Evolutionary conservation across 768 basidiomycete species (phyloP).

Genomic region (Austroboletus eburneus): DNA sequence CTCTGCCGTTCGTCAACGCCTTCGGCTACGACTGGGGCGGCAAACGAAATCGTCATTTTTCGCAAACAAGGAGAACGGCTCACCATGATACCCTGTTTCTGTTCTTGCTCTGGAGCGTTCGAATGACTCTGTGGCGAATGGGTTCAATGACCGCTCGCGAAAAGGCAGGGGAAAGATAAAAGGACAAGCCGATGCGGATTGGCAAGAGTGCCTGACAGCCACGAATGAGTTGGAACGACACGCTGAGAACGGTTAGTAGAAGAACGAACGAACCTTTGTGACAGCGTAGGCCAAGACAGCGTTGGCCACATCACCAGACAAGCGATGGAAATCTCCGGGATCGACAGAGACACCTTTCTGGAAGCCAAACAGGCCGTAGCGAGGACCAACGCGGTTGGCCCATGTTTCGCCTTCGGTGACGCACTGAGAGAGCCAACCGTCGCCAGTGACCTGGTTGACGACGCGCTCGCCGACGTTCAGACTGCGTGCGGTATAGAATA

Average conservation of each 20-base stretch:
- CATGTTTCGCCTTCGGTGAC: slow-evolving; percentile 73
- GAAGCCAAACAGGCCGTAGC: slow-evolving; percentile 81
- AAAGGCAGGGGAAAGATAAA: slow-evolving; percentile 72
- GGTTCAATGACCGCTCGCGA: slow-evolving; percentile 67
- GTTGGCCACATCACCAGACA: slow-evolving; percentile 65
- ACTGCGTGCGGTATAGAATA: slow-evolving; percentile 67
- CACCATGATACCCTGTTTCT: slow-evolving; percentile 16
- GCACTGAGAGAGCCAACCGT: slow-evolving; percentile 54
- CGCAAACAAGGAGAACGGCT: slow-evolving; percentile 21
- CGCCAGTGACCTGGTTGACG: slow-evolving; percentile 35
- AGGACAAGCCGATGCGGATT: slow-evolving; percentile 62
- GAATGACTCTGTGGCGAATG: slow-evolving; percentile 33
- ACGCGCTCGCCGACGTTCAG: slow-evolving; percentile 67
- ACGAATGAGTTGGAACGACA: not conserved
- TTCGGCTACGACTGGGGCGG: slow-evolving; percentile 71
- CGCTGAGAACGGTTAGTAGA: not conserved
- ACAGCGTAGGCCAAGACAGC: slow-evolving; percentile 77
- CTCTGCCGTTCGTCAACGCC: slow-evolving; percentile 64
- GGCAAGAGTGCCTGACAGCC: slow-evolving; percentile 65
- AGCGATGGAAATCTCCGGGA: slow-evolving; percentile 2
- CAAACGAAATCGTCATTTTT: slow-evolving; percentile 58
- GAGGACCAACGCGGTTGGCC: slow-evolving; percentile 64
- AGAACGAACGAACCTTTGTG: slow-evolving; percentile 61
- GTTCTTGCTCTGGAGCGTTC: slow-evolving; percentile 14
- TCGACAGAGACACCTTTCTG: slow-evolving; percentile 41